These are phyloP conservation scores for Erodium moschatum DNA, from an alignment of 441 rosid genomes.

Conservation along the genomic window DNA sequence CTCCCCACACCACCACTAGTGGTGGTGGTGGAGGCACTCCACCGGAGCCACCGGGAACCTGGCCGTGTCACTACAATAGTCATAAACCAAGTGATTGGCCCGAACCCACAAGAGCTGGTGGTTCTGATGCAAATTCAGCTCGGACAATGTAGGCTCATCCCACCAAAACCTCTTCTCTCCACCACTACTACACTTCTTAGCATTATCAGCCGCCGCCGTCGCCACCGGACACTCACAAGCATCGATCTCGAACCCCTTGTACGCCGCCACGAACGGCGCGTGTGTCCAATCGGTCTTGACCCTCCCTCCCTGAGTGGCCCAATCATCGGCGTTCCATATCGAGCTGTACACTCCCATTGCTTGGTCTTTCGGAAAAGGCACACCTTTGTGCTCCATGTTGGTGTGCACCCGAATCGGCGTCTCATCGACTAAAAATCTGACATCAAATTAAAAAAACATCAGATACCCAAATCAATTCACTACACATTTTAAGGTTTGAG, in stretches of 20 bases:
- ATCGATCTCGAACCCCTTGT: conserved; percentile 67
- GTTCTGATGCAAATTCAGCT: conserved; percentile 67
- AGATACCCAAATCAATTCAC: neutral
- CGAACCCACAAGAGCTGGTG: conserved; percentile 88
- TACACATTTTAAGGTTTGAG: neutral
- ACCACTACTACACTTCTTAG: conserved; percentile 50
- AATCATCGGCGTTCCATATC: conserved; percentile 96
- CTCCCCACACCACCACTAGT: conserved; percentile 29
- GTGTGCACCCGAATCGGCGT: conserved; percentile 69
- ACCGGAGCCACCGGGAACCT: conserved; percentile 68
- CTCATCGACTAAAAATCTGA: conserved; percentile 79
- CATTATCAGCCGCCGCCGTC: conserved; percentile 33
- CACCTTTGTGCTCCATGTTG: conserved; percentile 74
- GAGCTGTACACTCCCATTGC: conserved; percentile 96
- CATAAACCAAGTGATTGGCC: conserved; percentile 82
- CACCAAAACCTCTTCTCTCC: conserved; percentile 66
- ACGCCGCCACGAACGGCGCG: conserved; percentile 83
- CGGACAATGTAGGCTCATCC: conserved; percentile 73
- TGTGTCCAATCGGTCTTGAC: conserved; percentile 91
- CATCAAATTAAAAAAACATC: neutral
- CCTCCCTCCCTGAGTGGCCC: conserved; percentile 97
- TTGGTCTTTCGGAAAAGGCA: conserved; percentile 82
- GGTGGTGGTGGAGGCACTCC: conserved; percentile 89
- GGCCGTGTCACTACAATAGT: conserved; percentile 61
- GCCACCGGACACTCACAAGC: conserved; percentile 58